Conservation (phyloP, 345 rosid species). For the Chamaenerion angustifolium region DNA sequence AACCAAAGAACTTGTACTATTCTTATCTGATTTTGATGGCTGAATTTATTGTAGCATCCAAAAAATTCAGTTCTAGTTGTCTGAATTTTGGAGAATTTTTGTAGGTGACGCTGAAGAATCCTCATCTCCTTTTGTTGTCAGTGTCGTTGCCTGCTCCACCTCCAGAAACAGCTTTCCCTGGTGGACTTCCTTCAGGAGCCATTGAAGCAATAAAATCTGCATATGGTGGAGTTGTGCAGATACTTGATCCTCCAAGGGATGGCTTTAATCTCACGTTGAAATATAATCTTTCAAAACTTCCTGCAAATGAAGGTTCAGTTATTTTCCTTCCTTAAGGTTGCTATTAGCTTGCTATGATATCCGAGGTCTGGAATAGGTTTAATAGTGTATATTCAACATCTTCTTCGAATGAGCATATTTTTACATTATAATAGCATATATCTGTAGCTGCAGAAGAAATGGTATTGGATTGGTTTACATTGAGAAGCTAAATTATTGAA, state of each 20-base stretch:
- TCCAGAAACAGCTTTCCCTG: constrained; percentile 56
- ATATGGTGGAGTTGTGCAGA: constrained; percentile 66
- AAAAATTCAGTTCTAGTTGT: background rate
- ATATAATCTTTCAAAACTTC: constrained; percentile 75
- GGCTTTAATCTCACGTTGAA: constrained; percentile 85
- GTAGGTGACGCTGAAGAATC: constrained; percentile 83
- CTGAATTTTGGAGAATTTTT: constrained; percentile 9
- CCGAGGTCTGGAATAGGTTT: too few relatives aligned
- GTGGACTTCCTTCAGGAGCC: constrained; percentile 90
- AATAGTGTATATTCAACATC: too few relatives aligned
- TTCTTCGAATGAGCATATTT: too few relatives aligned
- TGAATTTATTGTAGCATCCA: too few relatives aligned
- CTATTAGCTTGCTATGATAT: constrained; percentile 3
- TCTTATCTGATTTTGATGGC: too few relatives aligned
- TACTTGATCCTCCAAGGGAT: constrained; percentile 96
- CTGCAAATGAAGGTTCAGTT: constrained; percentile 71
- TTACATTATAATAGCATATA: too few relatives aligned
- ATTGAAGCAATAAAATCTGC: constrained; percentile 86
- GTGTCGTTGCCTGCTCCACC: constrained; percentile 85
- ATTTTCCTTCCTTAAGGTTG: constrained; percentile 18
- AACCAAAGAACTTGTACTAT: too few relatives aligned
- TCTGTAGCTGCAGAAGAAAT: too few relatives aligned
- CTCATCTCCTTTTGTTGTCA: constrained; percentile 53
- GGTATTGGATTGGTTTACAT: too few relatives aligned
- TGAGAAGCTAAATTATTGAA: too few relatives aligned